Evolutionary conservation across 1,139 yeast genomes (phyloP).

Genomic region (Saccharomycopsis hybrid): DNA sequence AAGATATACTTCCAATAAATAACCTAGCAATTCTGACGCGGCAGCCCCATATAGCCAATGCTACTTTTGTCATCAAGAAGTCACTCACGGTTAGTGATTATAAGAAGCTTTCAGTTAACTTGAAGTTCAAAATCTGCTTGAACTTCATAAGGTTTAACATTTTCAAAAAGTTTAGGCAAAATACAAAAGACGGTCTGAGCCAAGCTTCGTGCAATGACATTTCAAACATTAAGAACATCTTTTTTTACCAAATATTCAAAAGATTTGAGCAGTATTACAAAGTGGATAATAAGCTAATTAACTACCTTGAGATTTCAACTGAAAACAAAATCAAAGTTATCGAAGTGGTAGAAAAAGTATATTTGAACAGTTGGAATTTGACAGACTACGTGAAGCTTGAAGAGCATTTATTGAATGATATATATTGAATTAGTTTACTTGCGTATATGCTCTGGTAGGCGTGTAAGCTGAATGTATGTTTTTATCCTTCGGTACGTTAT

Average conservation of each 20-base stretch:
- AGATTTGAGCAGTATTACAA: constrained; percentile 14
- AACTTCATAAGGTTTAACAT: constrained; percentile 15
- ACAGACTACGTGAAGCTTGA: background rate
- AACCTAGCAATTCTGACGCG: too few species aligned
- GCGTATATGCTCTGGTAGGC: too few species aligned
- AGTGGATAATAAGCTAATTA: constrained; percentile 2
- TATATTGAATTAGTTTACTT: too few species aligned
- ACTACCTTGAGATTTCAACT: background rate
- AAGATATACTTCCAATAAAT: too few species aligned
- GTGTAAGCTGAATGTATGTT: too few species aligned
- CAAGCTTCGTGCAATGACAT: background rate
- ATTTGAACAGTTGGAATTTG: constrained; percentile 14
- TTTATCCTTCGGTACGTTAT: too few species aligned
- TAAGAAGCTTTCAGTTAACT: constrained; percentile 3
- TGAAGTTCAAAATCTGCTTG: constrained; percentile 19
- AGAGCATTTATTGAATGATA: background rate
- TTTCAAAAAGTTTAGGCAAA: constrained; percentile 4
- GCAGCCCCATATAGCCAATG: background rate
- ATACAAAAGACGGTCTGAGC: background rate
- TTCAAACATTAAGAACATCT: constrained; percentile 13
- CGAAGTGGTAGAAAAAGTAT: constrained; percentile 17
- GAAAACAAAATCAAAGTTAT: constrained; percentile 11
- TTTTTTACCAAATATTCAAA: constrained; percentile 19
- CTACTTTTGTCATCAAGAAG: constrained; percentile 5
- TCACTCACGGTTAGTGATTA: constrained; percentile 8